Conservation (phyloP, 345 rosid genomes). For the Hibiscus mutabilis region DNA sequence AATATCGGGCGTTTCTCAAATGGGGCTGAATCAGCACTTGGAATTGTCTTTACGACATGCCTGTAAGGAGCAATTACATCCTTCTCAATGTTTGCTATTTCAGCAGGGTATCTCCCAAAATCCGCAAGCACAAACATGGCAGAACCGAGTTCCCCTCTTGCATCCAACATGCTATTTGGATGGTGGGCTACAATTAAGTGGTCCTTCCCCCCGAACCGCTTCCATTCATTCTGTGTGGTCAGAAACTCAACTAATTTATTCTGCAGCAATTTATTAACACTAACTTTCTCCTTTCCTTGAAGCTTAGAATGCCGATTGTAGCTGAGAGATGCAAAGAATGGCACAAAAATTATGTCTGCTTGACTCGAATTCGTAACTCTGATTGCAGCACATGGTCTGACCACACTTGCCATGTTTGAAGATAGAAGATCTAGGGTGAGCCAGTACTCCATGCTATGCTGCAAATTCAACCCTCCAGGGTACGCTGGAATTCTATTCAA, state of each 20-base stretch:
- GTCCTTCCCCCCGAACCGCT: conserved; percentile 48
- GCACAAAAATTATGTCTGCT: conserved; percentile 76
- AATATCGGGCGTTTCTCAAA: conserved; percentile 62
- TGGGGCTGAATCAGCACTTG: conserved; percentile 43
- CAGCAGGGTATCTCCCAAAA: conserved; percentile 76
- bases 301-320: conserved; percentile 67
- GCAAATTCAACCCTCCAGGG: conserved; percentile 81
- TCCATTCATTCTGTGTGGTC: conserved; percentile 50
- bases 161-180: conserved; percentile 36
- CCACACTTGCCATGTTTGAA: conserved; percentile 36
- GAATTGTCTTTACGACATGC: conserved; percentile 65
- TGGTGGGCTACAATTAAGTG: conserved; percentile 75
- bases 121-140: conserved; percentile 92
- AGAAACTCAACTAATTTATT: conserved; percentile 47
- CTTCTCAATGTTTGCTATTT: conserved; percentile 62
- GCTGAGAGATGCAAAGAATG: conserved; percentile 78
- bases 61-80: conserved; percentile 82
- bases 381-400: conserved; percentile 45
- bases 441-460: conserved; percentile 96
- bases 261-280: conserved; percentile 61
- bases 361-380: conserved; percentile 56
- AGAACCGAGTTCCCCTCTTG: conserved; percentile 52
- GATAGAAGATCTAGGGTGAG: conserved; percentile 80
- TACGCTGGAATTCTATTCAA: conserved; percentile 42
- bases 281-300: conserved; percentile 42